phyloP scores from a whole-genome alignment of 2,329 filamentous ascomycete species.

The Keithomyces neogunnii region DNA sequence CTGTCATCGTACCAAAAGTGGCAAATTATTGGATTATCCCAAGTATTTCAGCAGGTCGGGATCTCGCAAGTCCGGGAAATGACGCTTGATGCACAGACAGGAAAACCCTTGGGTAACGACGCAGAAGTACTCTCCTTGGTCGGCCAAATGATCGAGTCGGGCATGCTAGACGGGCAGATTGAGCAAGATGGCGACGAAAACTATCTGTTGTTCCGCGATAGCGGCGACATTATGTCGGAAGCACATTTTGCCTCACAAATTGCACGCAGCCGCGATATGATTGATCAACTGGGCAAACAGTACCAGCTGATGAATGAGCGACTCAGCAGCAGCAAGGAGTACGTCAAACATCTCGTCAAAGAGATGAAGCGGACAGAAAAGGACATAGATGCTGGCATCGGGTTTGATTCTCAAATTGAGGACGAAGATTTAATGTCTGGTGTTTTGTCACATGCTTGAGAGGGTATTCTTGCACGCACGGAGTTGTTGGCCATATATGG shows the following conservation, averaged over 20 bases:
- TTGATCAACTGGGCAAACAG: conserved; percentile 37
- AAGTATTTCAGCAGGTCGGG: conserved; percentile 57
- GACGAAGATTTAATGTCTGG: conserved; percentile 56
- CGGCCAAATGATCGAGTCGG: conserved; percentile 45
- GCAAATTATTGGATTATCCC: conserved; percentile 64
- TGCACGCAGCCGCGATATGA: conserved; percentile 27
- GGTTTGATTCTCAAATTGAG: conserved; percentile 41
- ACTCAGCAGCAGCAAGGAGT: conserved; percentile 47
- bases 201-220: conserved; percentile 43
- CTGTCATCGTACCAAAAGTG: conserved; percentile 64
- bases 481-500: background rate
- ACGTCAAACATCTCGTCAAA: conserved; percentile 37
- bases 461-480: background rate
- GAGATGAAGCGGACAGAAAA: conserved; percentile 40
- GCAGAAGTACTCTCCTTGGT: conserved; percentile 38
- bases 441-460: conserved; percentile 16
- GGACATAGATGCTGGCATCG: conserved; percentile 26
- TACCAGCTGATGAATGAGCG: conserved; percentile 46
- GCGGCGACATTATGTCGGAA: conserved; percentile 38
- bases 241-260: conserved; percentile 40
- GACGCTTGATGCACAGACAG: conserved; percentile 48
- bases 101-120: conserved; percentile 30
- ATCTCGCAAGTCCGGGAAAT: conserved; percentile 41
- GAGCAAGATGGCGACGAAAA: conserved; percentile 33
- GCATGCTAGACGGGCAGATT: conserved; percentile 45